Evolutionary conservation across 768 basidiomycete genomes (phyloP).

Genomic region (Pleurotus giganteus): DNA sequence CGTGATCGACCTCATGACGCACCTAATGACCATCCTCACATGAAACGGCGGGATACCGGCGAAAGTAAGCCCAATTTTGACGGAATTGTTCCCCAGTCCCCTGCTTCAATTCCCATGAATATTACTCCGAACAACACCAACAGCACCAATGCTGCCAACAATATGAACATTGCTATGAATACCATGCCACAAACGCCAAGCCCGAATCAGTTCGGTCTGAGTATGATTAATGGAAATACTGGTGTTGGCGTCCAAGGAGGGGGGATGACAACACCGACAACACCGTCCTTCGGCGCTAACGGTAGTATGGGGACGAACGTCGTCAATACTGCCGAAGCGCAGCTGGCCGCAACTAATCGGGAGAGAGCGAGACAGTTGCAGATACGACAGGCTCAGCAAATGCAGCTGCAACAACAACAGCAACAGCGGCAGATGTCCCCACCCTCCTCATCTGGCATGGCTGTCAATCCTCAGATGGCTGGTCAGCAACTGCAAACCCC

Average conservation of each 20-base stretch:
- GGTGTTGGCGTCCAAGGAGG: background rate
- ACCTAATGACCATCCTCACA: constrained; percentile 31
- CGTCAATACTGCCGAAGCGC: constrained; percentile 30
- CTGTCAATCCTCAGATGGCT: constrained; percentile 7
- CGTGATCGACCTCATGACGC: constrained; percentile 60
- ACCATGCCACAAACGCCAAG: background rate
- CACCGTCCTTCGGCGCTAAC: background rate
- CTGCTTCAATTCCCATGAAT: background rate
- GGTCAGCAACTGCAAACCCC: constrained; percentile 16
- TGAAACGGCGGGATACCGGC: constrained; percentile 71
- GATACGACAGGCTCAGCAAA: constrained; percentile 33
- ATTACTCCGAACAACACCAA: constrained; percentile 1
- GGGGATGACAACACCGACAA: constrained; percentile 9
- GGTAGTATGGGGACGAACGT: constrained; percentile 9
- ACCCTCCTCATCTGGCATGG: constrained; percentile 21
- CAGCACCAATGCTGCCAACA: constrained; percentile 6
- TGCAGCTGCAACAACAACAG: constrained; percentile 25
- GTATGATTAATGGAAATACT: background rate
- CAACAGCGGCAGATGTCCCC: constrained; percentile 43
- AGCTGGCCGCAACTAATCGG: constrained; percentile 30
- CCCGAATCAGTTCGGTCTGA: background rate
- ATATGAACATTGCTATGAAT: background rate
- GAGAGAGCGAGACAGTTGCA: constrained; percentile 35
- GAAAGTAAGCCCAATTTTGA: constrained; percentile 41
- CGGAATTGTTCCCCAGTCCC: background rate